Evolutionary conservation across 2,329 filamentous ascomycete genomes (phyloP).

Genomic region (Hymenoscyphus repandus): DNA sequence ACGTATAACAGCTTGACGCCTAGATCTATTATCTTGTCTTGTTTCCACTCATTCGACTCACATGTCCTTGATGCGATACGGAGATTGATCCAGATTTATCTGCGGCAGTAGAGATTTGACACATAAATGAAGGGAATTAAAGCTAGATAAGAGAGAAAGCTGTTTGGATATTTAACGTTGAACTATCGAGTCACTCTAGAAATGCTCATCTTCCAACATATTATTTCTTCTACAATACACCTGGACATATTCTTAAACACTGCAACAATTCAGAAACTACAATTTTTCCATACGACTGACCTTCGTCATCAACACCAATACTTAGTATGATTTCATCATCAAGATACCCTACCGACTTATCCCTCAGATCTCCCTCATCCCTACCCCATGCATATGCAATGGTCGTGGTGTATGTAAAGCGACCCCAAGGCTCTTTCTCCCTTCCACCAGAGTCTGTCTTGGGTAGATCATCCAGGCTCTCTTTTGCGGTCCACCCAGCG

Average conservation of each 20-base stretch:
- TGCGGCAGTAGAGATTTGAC: too few species aligned
- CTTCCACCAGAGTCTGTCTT: slow-evolving; percentile 13
- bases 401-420: slow-evolving; percentile 37
- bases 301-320: slow-evolving; percentile 34
- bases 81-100: too few species aligned
- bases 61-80: too few species aligned
- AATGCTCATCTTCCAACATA: too few species aligned
- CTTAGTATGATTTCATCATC: slow-evolving; percentile 37
- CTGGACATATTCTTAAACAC: slow-evolving; percentile 45
- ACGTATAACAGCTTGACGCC: too few species aligned
- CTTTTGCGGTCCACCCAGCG: slow-evolving; percentile 30
- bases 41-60: too few species aligned
- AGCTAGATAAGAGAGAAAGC: too few species aligned
- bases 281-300: slow-evolving; percentile 32
- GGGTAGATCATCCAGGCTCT: slow-evolving; percentile 32
- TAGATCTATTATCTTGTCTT: too few species aligned
- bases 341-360: slow-evolving; percentile 33
- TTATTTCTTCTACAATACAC: slow-evolving; percentile 28
- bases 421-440: slow-evolving; percentile 24
- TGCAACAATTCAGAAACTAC: slow-evolving; percentile 30
- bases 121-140: too few species aligned
- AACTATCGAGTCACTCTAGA: too few species aligned
- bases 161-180: too few species aligned
- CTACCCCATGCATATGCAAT: slow-evolving; percentile 34
- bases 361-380: slow-evolving; percentile 29